Evolutionary conservation across 345 rosid species (phyloP), one percentile per base, ranked within the genome.

Genomic region (Physaria fendleri): DNA sequence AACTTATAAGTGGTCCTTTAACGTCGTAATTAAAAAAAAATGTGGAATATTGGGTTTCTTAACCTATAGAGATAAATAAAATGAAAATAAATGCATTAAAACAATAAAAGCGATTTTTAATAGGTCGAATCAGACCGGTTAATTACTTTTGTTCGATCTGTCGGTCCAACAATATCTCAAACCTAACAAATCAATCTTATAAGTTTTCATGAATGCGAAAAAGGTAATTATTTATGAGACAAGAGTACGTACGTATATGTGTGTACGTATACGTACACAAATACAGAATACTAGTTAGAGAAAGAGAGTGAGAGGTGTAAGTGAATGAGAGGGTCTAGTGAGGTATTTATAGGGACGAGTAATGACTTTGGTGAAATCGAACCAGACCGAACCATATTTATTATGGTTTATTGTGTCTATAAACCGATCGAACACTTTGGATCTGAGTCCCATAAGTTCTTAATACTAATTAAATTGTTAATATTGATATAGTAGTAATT

Each of bases 271-370:
- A 33, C 2, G 46, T 6, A 40, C 24, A 50, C 25, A 22, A 39
- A 34, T 6, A 40, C 24, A 50, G 20, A 22, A 39, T 17, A 35
- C 41, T 46, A 46, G 57, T 56, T 13, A 38, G 56, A 57, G 64
- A 47, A 42, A 20, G 64, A 23, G 42, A 57, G 51, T 56, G 43
- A 39, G 49, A 66, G 21, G 58, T 17, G 51, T 35, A 40, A 58
- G 49, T 38, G 52, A 66, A 48, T 51, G 32, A 49, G 65, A 58
- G 21, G 10, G 25, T 37, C 42, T 4, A 38, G 64, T 20, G 49
- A 28, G 50, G 45, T 58, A 40, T 66, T 66, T 66, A 66, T 66
- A 66, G 52, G 58, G 65, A 40, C n/a, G 13, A 3, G 13, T 27
- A 34, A 21, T 25, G 8, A 10, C 41, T 46, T 30, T 15, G 35